Evolutionary conservation across 106 monocot species (phyloP).

Genomic region (Dendrobium catenatum): DNA sequence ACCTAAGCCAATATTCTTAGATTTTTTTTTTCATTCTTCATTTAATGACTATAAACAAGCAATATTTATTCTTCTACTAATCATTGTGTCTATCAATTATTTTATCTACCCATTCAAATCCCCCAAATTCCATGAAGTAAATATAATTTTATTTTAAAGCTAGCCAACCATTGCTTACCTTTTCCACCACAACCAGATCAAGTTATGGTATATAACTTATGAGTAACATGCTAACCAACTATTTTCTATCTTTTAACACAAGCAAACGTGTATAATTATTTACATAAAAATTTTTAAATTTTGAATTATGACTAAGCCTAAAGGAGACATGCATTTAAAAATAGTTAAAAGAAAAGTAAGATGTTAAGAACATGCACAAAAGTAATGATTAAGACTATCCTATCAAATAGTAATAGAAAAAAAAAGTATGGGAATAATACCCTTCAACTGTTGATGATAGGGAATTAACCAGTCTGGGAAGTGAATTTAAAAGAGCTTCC

Average conservation of each 20-base stretch:
- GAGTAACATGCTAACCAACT: background rate
- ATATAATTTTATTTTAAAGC: background rate
- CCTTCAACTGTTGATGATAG: slow-evolving; percentile 63
- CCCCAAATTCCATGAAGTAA: background rate
- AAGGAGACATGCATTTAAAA: background rate
- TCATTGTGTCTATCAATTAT: background rate
- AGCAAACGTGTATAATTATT: background rate
- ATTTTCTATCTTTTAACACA: background rate
- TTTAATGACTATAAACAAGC: too few species aligned
- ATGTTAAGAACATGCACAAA: background rate
- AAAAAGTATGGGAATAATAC: slow-evolving; percentile 26
- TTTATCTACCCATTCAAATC: background rate
- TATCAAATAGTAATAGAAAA: slow-evolving; percentile 1
- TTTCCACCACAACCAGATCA: background rate
- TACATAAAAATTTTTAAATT: background rate
- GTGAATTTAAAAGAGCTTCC: slow-evolving; percentile 89
- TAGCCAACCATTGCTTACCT: background rate
- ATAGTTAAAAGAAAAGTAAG: background rate
- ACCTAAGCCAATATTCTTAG: too few species aligned
- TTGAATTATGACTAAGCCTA: background rate
- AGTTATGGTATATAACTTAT: background rate
- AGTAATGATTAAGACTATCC: background rate
- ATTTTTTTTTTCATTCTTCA: too few species aligned
- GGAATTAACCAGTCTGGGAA: slow-evolving; percentile 71
- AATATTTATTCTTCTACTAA: too few species aligned